Base-by-base conservation (phyloP, 2,329 filamentous ascomycete genomes). In the Stagonosporopsis tanaceti region DNA sequence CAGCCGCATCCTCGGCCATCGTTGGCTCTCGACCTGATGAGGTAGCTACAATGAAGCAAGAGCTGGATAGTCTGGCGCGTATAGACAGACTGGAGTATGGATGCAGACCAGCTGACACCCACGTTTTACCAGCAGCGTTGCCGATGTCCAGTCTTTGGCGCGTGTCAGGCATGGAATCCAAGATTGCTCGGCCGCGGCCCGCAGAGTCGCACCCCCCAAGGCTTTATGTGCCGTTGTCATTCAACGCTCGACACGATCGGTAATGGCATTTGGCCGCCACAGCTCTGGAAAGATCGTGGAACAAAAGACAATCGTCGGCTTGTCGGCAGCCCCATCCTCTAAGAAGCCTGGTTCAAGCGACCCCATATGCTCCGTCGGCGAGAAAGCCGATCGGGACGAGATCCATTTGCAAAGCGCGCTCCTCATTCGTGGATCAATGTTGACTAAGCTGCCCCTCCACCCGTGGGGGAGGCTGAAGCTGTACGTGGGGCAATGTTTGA, bases 381-480 rank as follows among this genome's bases (percentile, higher is more conserved):
- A n/a, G 32, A 53, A 53, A 53, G 54, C 54, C 54, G 54, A 53
- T 53, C 54, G 45, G 48, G 28, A 40, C 44, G 38, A 45, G 9
- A 24, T 1, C 39, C 52, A 44, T 48, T 20, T 30, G 41, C 7
- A 15, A 15, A 4, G 12, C 12, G 17, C 24, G 7, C 5, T 25
- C n/a, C 27, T 44, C 17, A 57, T 57, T 57, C 42, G 54, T 57
- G 42, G 54, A 47, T 45, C 37, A 27, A 44, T 20, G 5, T 40
- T 47, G 51, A 39, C n/a, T 45, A 52, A 39, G 48, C 45, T 50
- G 39, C 54, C 54, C 48, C 50, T 53, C 54, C 3, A 44, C 20
- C 7, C 54, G 44, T 53, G 48, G 48, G 54, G 54, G 54, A 48
- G 50, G 54, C 54, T 57, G 48, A 57, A 53, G 54, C 48, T 48